These are phyloP conservation scores for Didymella lethalis DNA, from an alignment of 2,329 filamentous ascomycete species.

Conservation along the genomic window DNA sequence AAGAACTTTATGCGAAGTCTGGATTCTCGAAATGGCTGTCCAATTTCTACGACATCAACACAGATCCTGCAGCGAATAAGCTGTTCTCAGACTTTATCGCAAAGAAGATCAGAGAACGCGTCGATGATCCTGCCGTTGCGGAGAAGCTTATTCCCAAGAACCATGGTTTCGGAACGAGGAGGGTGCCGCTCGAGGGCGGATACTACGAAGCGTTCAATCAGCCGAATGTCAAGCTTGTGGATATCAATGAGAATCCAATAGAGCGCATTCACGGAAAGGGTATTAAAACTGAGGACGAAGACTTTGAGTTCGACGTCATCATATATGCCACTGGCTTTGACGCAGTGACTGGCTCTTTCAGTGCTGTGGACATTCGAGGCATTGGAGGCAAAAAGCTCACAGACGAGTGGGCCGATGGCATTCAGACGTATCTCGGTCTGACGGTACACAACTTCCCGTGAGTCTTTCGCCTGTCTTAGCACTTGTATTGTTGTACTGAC, in stretches of 20 bases:
- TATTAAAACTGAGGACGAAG: slow-evolving; percentile 56
- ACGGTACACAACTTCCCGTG: slow-evolving; percentile 42
- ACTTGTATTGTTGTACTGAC: neutral
- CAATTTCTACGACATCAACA: slow-evolving; percentile 32
- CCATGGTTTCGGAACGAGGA: slow-evolving; percentile 37
- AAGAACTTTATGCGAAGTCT: slow-evolving; percentile 29
- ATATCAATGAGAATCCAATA: slow-evolving; percentile 51
- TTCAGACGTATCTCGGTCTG: slow-evolving; percentile 40
- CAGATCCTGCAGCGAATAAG: slow-evolving; percentile 36
- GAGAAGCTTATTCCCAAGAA: slow-evolving; percentile 54
- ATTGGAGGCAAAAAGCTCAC: slow-evolving; percentile 22
- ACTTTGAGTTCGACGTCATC: slow-evolving; percentile 63
- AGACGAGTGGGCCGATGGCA: slow-evolving; percentile 32
- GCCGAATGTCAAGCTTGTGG: slow-evolving; percentile 59
- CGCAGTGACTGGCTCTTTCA: slow-evolving; percentile 48
- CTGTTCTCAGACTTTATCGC: slow-evolving; percentile 39
- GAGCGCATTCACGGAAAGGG: slow-evolving; percentile 57
- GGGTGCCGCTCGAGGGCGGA: slow-evolving; percentile 36
- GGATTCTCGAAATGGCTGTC: slow-evolving; percentile 31
- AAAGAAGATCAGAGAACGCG: slow-evolving; percentile 47
- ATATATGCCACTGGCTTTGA: slow-evolving; percentile 58
- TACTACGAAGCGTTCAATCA: slow-evolving; percentile 53
- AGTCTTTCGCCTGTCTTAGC: slow-evolving; percentile 31
- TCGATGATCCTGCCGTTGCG: slow-evolving; percentile 54
- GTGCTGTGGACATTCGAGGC: slow-evolving; percentile 23